A percentile compares a stretch with the other conserved stretches of the same genome.
Conservation (phyloP, 163 green algal species). For the Prototheca wickerhamii region DNA sequence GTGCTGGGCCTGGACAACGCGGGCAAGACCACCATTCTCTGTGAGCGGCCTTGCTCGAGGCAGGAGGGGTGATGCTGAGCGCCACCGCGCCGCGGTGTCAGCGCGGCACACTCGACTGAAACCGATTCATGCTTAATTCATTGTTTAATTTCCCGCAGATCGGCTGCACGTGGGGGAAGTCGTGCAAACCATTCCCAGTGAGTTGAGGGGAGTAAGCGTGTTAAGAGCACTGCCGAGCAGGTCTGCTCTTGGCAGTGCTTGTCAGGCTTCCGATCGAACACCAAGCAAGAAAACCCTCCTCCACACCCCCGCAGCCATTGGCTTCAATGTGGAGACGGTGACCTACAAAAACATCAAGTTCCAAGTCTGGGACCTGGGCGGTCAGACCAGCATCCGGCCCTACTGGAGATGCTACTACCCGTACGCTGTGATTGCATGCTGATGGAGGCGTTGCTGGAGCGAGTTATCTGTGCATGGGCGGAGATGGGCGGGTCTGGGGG, state of each 20-base stretch:
- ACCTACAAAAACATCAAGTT: constrained; percentile 99
- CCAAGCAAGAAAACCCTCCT: neutral
- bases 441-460: neutral
- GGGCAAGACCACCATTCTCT: constrained; percentile 98
- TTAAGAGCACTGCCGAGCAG: neutral
- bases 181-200: constrained; percentile 95
- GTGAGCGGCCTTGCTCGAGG: constrained; percentile 31
- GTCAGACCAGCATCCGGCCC: constrained; percentile 91
- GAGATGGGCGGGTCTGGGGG: neutral
- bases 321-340: constrained; percentile 99
- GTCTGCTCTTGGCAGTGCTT: neutral
- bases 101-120: neutral
- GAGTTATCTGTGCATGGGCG: neutral
- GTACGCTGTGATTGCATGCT: constrained; percentile 66
- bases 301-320: constrained; percentile 58
- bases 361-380: constrained; percentile 75
- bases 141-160: constrained; percentile 44
- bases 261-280: neutral
- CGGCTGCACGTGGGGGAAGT: constrained; percentile 95
- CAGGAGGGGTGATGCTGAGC: neutral
- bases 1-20: constrained; percentile 98
- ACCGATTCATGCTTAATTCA: neutral
- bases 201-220: constrained; percentile 16
- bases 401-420: constrained; percentile 99
- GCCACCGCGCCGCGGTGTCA: neutral